Percentiles rank a stretch among this genome's conserved stretches.
Evolutionary conservation across 495 filamentous ascomycete genomes (phyloP).

Genomic region (Aspergillus ellipticus): DNA sequence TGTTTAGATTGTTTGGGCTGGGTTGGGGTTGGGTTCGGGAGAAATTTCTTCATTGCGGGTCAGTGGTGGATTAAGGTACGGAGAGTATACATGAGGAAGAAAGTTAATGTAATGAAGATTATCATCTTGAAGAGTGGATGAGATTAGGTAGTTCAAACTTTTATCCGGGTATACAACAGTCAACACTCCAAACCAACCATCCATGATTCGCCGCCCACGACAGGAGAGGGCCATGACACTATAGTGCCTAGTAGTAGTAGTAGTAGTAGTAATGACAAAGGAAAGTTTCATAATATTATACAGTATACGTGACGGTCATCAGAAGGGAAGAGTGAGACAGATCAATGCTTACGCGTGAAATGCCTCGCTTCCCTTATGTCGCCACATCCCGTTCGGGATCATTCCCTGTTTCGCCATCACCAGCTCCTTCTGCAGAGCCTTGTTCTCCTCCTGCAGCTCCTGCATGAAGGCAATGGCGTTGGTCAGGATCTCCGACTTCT

Average conservation of each 20-base stretch:
- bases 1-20: neutral
- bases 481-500: conserved; percentile 58
- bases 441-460: conserved; percentile 42
- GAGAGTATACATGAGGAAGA: too few relatives aligned
- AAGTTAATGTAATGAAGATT: too few relatives aligned
- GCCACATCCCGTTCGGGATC: conserved; percentile 32
- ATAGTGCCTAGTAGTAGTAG: neutral
- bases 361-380: conserved; percentile 5
- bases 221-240: conserved; percentile 3
- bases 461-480: conserved; percentile 70
- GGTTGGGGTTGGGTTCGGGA: too few relatives aligned
- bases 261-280: neutral
- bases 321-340: neutral
- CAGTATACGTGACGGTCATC: conserved; percentile 10
- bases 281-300: conserved; percentile 4
- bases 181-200: conserved; percentile 5
- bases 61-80: too few relatives aligned
- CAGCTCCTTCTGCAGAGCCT: conserved; percentile 37
- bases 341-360: neutral
- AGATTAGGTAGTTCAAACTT: conserved; percentile 7
- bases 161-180: conserved; percentile 11
- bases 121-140: neutral
- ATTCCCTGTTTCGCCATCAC: conserved; percentile 33
- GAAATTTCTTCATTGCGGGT: too few relatives aligned
- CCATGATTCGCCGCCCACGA: conserved; percentile 2